Base-by-base conservation (phyloP, 208 protist genomes). In the Leishmania lainsoni region DNA sequence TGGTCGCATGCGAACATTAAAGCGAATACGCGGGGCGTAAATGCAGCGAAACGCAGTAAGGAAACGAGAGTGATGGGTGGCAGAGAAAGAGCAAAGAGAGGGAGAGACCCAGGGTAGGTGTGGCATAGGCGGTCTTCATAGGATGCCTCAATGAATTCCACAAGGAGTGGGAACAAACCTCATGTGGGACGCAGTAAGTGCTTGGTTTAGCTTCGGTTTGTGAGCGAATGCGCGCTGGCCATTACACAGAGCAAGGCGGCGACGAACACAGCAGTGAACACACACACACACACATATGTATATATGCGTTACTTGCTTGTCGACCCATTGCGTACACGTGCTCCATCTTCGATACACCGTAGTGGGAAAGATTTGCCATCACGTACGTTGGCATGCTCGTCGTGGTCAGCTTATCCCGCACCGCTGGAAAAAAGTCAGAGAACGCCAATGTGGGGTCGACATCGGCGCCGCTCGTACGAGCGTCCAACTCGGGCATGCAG, bases 301-400 rank as follows among this genome's bases (percentile, higher is more conserved):
- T 20, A 35, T 35, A 9, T n/a, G 5, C n/a, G 39, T 59, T 22
- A 79, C 72, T 85, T 85, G 9, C 69, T 10, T 26, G 49, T n/a
- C 5, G 74, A 78, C 4, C 35, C 82, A 81, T 86, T 9, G 61
- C 45, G 56, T 86, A 86, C 59, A 88, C 85, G 52, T 89, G 80
- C 70, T 91, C 91, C 84, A 94, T 84, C 20, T 74, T 78, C 51
- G 84, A 92, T 59, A 91, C 83, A 14, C 91, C 91, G 61, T 84
- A 87, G 79, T 91, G 87, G 17, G 91, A 86, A 32, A 90, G 66
- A 65, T 88, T 89, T 0, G 74, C 70, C 42, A 92, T 84, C 22
- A 92, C 70, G 29, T 86, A 83, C 70, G 75, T 84, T 48, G 89
- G 84, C 66, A 94, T 79, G 26, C 69, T 83, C 51, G 87, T 68